Conservation (phyloP, 2,329 filamentous ascomycete species). For the Phialocephala sp. region DNA sequence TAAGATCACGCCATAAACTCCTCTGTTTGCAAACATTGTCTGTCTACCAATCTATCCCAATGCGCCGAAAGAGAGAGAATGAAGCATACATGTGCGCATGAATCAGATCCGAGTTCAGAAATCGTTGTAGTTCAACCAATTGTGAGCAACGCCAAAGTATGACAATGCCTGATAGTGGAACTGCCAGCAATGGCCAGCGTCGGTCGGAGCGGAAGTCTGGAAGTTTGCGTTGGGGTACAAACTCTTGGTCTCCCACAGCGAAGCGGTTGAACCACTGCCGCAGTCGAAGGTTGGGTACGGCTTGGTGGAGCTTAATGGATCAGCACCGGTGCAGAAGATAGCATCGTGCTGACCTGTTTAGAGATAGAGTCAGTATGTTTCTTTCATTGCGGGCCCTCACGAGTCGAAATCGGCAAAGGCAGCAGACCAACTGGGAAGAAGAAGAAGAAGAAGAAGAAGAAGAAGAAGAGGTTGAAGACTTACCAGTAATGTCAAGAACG, state of each 20-base stretch:
- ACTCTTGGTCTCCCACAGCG: background rate
- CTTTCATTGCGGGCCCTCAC: background rate
- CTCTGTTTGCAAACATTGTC: background rate
- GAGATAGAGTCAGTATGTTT: background rate
- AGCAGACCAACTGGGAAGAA: background rate
- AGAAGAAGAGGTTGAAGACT: background rate
- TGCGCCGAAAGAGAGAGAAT: background rate
- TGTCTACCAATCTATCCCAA: background rate
- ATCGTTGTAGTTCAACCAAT: constrained; percentile 17
- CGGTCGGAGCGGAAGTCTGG: background rate
- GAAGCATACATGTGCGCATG: background rate
- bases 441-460: background rate
- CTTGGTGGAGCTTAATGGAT: background rate
- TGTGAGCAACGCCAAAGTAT: constrained; percentile 16
- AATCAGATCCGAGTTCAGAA: constrained; percentile 7
- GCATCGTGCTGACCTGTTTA: constrained; percentile 2
- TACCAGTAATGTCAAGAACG: constrained; percentile 2
- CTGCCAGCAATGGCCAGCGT: constrained; percentile 26
- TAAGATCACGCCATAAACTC: background rate
- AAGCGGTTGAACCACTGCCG: background rate
- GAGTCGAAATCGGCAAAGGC: too few relatives aligned
- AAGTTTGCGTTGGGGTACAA: background rate
- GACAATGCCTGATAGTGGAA: constrained; percentile 20
- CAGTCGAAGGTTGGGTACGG: constrained; percentile 2
- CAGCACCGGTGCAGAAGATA: background rate